Conservation (phyloP, 176 grass and related monocot species). For the Rhipidocladum racemiflorum region DNA sequence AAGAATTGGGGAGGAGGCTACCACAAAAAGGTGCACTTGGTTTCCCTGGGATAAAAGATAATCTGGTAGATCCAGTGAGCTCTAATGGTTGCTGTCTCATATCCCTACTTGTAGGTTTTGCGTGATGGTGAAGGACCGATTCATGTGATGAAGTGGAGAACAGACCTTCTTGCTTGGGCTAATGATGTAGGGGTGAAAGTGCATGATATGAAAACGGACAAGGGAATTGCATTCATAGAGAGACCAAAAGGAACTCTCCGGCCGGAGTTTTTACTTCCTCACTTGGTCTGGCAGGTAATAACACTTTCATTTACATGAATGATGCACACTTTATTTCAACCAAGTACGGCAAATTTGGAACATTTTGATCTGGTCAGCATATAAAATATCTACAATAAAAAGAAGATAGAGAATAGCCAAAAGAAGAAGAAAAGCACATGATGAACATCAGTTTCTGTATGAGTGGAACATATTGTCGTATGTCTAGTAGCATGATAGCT, state of each 20-base stretch:
- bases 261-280: conserved; percentile 86
- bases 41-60: conserved; percentile 31
- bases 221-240: conserved; percentile 94
- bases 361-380: neutral
- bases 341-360: neutral
- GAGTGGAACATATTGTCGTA: neutral
- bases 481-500: neutral
- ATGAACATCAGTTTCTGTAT: neutral
- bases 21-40: conserved; percentile 62
- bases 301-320: conserved; percentile 6
- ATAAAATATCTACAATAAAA: conserved; percentile 22
- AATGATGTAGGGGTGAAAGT: conserved; percentile 94
- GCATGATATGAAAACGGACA: conserved; percentile 87
- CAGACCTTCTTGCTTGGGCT: conserved; percentile 89
- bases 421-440: neutral
- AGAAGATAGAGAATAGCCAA: conserved; percentile 14
- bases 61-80: conserved; percentile 16
- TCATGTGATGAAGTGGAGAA: conserved; percentile 94
- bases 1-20: conserved; percentile 81
- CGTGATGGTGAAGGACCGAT: conserved; percentile 97
- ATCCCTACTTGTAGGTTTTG: conserved; percentile 49
- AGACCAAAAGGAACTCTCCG: conserved; percentile 75
- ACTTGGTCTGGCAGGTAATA: conserved; percentile 92
- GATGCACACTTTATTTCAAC: neutral
- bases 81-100: conserved; percentile 13